A percentile compares a stretch with the other conserved stretches of the same genome.
Conservation (phyloP, 176 grass and related monocot genomes). For the Zoysia pacifica region DNA sequence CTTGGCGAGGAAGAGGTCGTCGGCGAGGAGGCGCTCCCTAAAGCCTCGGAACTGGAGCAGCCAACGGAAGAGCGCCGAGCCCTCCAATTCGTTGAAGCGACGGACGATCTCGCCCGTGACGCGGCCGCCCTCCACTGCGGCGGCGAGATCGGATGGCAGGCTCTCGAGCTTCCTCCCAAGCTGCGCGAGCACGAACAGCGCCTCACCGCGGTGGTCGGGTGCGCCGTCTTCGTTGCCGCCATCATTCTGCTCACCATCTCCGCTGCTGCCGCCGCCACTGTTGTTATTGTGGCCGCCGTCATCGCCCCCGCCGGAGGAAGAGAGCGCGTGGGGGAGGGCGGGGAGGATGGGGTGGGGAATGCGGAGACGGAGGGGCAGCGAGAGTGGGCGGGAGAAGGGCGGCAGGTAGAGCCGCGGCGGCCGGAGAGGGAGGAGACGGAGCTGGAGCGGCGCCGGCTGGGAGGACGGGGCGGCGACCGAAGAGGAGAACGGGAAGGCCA, state of each 20-base stretch:
- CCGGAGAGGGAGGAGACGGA: background rate
- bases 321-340: conserved; percentile 28
- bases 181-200: conserved; percentile 65
- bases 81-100: conserved; percentile 70
- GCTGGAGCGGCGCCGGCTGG: background rate
- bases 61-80: conserved; percentile 59
- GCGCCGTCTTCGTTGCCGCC: background rate
- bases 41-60: conserved; percentile 73
- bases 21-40: conserved; percentile 81
- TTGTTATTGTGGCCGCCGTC: too few relatives aligned
- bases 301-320: conserved; percentile 7
- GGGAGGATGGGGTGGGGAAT: conserved; percentile 31
- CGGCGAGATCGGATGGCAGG: conserved; percentile 69
- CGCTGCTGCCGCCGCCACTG: background rate
- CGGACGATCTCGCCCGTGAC: conserved; percentile 68
- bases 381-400: conserved; percentile 28
- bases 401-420: background rate
- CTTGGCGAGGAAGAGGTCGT: conserved; percentile 93
- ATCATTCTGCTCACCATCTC: background rate
- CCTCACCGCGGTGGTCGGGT: conserved; percentile 24
- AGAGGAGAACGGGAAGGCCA: conserved; percentile 31
- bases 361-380: conserved; percentile 28
- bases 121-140: conserved; percentile 61
- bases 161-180: conserved; percentile 62
- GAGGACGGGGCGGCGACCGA: conserved; percentile 24